Base-by-base conservation (phyloP, 164 flowering plant species). In the Kingdonia uniflora region DNA sequence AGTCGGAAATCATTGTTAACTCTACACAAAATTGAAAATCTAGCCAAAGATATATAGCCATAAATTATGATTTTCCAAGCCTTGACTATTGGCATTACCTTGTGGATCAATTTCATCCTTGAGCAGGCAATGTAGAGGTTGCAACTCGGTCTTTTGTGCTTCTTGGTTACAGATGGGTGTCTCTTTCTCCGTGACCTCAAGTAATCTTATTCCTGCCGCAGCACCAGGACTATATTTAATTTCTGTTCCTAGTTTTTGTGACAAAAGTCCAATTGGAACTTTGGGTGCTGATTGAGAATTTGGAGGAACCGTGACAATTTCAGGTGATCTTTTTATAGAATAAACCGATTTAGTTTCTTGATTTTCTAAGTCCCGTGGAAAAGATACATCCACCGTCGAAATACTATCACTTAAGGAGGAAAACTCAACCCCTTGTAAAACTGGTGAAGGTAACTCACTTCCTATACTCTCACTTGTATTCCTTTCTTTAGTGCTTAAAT, bases 401-500 rank as follows among this genome's bases (percentile, higher is more conserved):
- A 12, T 22, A 46, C 17, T 42, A 35, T 58, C 59, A 35, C 54
- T 21, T 5, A 16, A n/a, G 15, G 62, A 55, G 41, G 59, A 29
- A 19, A 53, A 17, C 19, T 55, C 52, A 20, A 29, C 56, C 5
- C 33, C 56, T 60, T 42, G 39, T 43, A 44, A 33, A 41, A 42
- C 42, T 0, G 56, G 54, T 44, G 42, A 40, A 49, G 63, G 50
- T 37, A 54, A 48, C 49, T 60, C 58, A 54, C 11, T 62, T 21
- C 35, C 63, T 23, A 24, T 26, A 11, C 25, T 48, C 37, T 56
- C 68, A 51, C 29, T 17, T 52, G 47, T 61, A 21, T 47, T 62
- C 57, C 25, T 60, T 16, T 57, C 75, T 65, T 72, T 67, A 2
- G 56, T 19, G 53, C 70, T 70, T 26, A 54, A 65, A 47, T 60